Conservation (phyloP, 345 rosid genomes). For the Euphorbia lathyris region DNA sequence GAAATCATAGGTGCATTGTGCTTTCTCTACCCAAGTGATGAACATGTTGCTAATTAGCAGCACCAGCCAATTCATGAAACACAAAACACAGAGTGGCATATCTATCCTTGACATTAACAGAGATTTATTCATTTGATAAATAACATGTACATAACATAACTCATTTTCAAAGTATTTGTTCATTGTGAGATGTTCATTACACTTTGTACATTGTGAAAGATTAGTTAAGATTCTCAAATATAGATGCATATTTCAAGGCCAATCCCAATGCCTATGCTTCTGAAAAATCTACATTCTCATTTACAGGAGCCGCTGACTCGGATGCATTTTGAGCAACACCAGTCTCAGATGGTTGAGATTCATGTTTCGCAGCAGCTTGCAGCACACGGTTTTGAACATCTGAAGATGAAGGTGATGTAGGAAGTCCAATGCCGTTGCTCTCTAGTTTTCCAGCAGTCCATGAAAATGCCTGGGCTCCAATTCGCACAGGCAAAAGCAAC, state of each 20-base stretch:
- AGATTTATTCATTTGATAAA: not conserved
- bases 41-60: too few species aligned
- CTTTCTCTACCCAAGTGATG: too few species aligned
- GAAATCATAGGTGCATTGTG: too few species aligned
- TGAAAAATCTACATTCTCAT: conserved; percentile 46
- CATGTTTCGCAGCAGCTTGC: conserved; percentile 88
- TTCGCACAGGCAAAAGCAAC: conserved; percentile 58
- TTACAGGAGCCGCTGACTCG: conserved; percentile 20
- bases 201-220: conserved; percentile 9
- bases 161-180: not conserved
- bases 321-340: conserved; percentile 41
- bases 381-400: conserved; percentile 81
- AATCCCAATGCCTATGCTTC: conserved; percentile 39
- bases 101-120: too few species aligned
- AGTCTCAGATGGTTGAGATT: conserved; percentile 75
- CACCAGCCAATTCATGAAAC: too few species aligned
- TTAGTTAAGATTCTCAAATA: not conserved
- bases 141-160: not conserved
- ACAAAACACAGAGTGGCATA: too few species aligned
- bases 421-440: conserved; percentile 72
- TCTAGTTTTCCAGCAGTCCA: conserved; percentile 88
- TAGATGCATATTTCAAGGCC: not conserved
- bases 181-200: not conserved
- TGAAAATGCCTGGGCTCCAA: conserved; percentile 75
- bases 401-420: conserved; percentile 85